Evolutionary conservation across 257 asterid species (phyloP), one percentile per base, ranked within the genome.

Genomic region (Jacaranda mimosifolia): DNA sequence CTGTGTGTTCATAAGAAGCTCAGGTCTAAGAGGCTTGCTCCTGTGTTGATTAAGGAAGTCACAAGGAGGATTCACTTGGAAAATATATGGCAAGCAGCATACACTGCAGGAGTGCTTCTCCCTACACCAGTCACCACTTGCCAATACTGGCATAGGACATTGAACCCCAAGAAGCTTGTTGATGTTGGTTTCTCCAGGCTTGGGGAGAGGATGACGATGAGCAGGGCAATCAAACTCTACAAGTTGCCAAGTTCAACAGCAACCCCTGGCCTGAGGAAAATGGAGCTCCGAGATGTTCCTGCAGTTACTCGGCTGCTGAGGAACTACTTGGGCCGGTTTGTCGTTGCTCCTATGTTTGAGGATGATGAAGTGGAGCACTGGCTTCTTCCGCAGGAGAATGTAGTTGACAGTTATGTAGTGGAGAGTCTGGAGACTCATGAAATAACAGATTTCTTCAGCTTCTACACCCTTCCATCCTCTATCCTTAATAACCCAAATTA

Each of bases 121-220:
- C 91, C 91, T 1, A 87, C 89, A 0, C 91, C 87, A 0, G 57
- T 85, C 6, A 80, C 87, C 10, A 81, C 85, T 12, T 85, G 89
- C 51, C 87, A 85, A 59, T 85, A 85, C 80, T 87, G 87, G 89
- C 89, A 87, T 52, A 81, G 91, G 63, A 79, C 91, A 3, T 63
- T 85, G 51, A 83, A 87, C 72, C 89, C 86, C 4, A 87, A 87
- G 85, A 87, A 87, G 60, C 91, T 87, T 10, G 85, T 87, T 52
- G 91, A 85, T 74, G 78, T 87, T 43, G 91, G 91, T 4, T 87
- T 87, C 76, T 87, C 89, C 3, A 77, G 87, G 79, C 87, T 85
- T 52, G 89, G 87, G n/a, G 86, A 83, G 19, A 68, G 91, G 78
- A 85, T 87, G 91, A 87, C 91, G 3, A 87, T 87, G 91, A 87